phyloP scores from a whole-genome alignment of 495 filamentous ascomycete genomes.

The Cercophora newfieldiana region DNA sequence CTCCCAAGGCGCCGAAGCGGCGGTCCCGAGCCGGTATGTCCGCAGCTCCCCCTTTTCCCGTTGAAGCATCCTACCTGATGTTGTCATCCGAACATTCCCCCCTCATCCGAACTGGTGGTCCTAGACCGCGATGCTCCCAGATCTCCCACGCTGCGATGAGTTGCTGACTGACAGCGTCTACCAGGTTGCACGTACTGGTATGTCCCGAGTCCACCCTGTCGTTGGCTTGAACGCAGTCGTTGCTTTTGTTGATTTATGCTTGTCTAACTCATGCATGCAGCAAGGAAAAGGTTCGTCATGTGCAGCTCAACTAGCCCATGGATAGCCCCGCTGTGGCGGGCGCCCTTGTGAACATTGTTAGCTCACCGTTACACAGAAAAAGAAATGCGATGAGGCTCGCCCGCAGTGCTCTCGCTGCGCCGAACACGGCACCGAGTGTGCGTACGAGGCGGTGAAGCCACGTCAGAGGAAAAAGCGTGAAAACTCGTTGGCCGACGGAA shows the following conservation, averaged over 20 bases:
- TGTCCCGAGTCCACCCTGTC: constrained; percentile 25
- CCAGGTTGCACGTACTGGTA: constrained; percentile 63
- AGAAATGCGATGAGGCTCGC: constrained; percentile 64
- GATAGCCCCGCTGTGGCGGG: not conserved
- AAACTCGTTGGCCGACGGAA: constrained; percentile 11
- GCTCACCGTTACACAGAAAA: constrained; percentile 47
- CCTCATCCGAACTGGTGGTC: not conserved
- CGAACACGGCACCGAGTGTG: constrained; percentile 54
- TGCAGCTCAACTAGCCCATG: not conserved
- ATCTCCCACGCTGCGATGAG: no score
- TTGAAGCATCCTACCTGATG: no score
- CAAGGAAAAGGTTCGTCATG: constrained; percentile 37
- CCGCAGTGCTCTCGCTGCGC: constrained; percentile 59
- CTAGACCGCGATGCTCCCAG: not conserved
- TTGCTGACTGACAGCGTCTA: constrained; percentile 18
- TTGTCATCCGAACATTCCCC: not conserved
- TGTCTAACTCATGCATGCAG: constrained; percentile 28
- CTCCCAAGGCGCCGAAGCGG: constrained; percentile 60
- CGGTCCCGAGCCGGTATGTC: constrained; percentile 63
- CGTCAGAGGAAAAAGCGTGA: constrained; percentile 54
- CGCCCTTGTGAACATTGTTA: not conserved
- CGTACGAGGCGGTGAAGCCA: constrained; percentile 58
- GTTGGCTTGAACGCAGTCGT: not conserved
- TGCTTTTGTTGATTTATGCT: not conserved
- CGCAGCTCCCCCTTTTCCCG: not conserved